Evolutionary conservation across 1,284 basidiomycete genomes (phyloP), one percentile per base, ranked within the genome.

Genomic region (Ganoderma resinaceum): DNA sequence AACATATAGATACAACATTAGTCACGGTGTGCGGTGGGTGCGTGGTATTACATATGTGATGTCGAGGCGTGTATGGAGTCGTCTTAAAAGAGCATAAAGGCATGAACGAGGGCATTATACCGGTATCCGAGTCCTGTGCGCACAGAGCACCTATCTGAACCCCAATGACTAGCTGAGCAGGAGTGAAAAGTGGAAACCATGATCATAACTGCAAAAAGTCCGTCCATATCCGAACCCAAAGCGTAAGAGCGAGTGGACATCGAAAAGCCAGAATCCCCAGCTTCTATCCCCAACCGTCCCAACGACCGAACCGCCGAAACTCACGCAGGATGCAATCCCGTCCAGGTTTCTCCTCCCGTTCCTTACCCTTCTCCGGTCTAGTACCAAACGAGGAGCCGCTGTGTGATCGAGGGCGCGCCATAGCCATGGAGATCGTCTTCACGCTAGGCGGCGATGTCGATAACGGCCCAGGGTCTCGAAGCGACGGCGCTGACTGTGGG

Each of bases 281-380:
- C 20, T n/a, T 75, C 80, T 80, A 91, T 53, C 87, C 90, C 94
- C 94, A 95, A 0, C 93, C 94, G 82, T 95, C 94, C 91, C 92
- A 94, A 67, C 91, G 82, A 33, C 94, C 94, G 77, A 90, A 95
- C 71, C 91, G 84, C 70, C 93, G 82, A 78, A 90, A 95, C 78
- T 95, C 94, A 73, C 88, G 83, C 61, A 95, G 77, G 6, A 85
- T 81, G 76, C 94, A 91, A 40, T 91, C 87, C 60, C 87, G 83
- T 69, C 86, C 86, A 66, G 89, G 85, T 77, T 88, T 90, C 75
- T 79, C 82, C 67, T 89, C 87, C 77, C 83, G 79, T 66, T 87
- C 89, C 77, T 84, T 93, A 2, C 88, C 89, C 73, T 89, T 93
- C 66, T 90, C 88, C 1, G 79, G 67, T 37, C 86, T 82, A 33